Percentiles rank a stretch among this genome's conserved stretches.
phyloP scores from a whole-genome alignment of 257 asterid species.

The Solanum peruvianum region DNA sequence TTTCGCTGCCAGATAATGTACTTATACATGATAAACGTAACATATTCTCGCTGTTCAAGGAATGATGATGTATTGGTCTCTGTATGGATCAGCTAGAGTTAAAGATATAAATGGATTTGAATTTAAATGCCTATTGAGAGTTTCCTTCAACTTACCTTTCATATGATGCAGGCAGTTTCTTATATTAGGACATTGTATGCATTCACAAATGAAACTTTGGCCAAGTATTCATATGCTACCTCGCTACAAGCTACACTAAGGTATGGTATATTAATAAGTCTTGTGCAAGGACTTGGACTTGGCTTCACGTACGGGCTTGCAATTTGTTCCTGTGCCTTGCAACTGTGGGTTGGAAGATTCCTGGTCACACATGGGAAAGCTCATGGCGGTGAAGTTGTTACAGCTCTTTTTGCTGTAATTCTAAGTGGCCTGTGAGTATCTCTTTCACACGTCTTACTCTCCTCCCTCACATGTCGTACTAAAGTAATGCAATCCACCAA shows the following conservation, averaged over 20 bases:
- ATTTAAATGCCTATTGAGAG: background rate
- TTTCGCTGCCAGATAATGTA: background rate
- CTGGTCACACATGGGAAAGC: constrained; percentile 64
- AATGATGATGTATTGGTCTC: background rate
- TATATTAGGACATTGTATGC: constrained; percentile 83
- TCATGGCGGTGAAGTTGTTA: constrained; percentile 87
- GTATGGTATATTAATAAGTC: constrained; percentile 97
- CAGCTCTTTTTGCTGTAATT: constrained; percentile 92
- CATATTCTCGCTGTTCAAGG: background rate
- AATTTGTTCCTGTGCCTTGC: constrained; percentile 97
- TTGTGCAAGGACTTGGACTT: constrained; percentile 99
- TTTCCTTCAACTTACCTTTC: background rate
- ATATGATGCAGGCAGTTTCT: constrained; percentile 80
- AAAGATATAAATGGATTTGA: background rate
- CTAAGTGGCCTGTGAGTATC: constrained; percentile 97
- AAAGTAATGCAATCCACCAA: background rate
- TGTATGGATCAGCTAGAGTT: background rate
- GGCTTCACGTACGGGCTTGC: constrained; percentile 99
- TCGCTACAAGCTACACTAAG: constrained; percentile 97
- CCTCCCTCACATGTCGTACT: background rate
- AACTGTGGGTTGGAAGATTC: constrained; percentile 98
- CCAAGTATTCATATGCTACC: constrained; percentile 96
- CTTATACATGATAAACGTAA: background rate
- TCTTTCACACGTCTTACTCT: constrained; percentile 8
- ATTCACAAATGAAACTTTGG: constrained; percentile 91